Evolutionary conservation across 164 flowering plant species (phyloP).

Genomic region (Umbilicus rupestris): DNA sequence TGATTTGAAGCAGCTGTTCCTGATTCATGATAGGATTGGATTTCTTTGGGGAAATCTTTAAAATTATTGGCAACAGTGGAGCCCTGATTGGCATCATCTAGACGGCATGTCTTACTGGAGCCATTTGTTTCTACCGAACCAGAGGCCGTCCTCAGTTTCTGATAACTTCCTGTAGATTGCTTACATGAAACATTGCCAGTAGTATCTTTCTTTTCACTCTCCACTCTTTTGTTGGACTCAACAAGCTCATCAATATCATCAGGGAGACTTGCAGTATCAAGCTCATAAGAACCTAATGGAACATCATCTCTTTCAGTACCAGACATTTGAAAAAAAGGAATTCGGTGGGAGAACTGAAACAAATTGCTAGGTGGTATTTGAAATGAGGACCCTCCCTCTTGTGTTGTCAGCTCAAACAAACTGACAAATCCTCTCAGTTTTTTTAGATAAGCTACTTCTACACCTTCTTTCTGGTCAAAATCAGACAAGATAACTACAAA

Average conservation of each 20-base stretch:
- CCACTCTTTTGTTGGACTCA: conserved; percentile 16
- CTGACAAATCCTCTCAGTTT: conserved; percentile 17
- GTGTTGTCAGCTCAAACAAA: conserved; percentile 22
- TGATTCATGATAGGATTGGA: neutral
- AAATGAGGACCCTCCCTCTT: conserved; percentile 13
- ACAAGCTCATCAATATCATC: conserved; percentile 6
- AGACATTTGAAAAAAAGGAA: conserved; percentile 38
- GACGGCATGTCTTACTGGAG: neutral
- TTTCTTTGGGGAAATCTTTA: neutral
- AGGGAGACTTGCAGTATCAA: conserved; percentile 52
- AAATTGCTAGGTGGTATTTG: conserved; percentile 26
- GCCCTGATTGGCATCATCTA: neutral
- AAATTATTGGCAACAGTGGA: neutral
- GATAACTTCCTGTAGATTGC: conserved; percentile 6
- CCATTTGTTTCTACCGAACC: neutral
- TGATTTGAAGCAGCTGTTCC: neutral
- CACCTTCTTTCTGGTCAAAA: conserved; percentile 5
- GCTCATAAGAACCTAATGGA: conserved; percentile 45
- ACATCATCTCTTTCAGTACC: conserved; percentile 42
- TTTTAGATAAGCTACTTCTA: conserved; percentile 2
- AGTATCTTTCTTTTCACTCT: conserved; percentile 3
- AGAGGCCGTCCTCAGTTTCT: neutral
- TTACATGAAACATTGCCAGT: neutral
- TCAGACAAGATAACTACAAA: conserved; percentile 4
- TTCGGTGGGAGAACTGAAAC: conserved; percentile 46